Evolutionary conservation across 2,329 filamentous ascomycete species (phyloP), one percentile per base, ranked within the genome.

Genomic region (Hypoxylon sp.): DNA sequence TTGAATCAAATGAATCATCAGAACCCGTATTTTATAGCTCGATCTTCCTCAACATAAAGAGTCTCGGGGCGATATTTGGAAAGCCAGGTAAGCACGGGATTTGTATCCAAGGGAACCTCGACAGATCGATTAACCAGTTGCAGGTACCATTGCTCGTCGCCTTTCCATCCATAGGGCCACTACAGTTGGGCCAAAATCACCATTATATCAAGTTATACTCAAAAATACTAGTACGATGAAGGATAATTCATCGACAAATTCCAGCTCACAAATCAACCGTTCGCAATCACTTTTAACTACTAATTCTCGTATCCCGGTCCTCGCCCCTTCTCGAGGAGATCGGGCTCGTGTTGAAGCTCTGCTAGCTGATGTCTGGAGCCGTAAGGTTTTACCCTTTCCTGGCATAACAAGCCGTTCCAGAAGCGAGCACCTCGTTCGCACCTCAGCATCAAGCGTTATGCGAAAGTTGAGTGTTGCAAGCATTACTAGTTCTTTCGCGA

Each of bases 381-480:
- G 90, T 55, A 92, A 97, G 62, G 80, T 89, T 17, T 81, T 98
- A 46, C 94, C 94, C 0, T 96, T 92, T 76, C 94, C 94, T 14
- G 94, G 94, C 1, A 94, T 97, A 88, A 87, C 87, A 33, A 84
- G 79, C 80, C 79, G 90, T 81, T 79, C 88, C 78, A 79, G 89
- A 82, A 81, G 92, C 74, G 88, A 97, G 74, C 89, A 92, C 75
- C 83, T 93, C 3, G 90, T 96, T 51, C 87, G 92, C 55, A 88
- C 88, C 44, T 94, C 92, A n/a, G 92, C 94, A 11, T 94, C 93
- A 37, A 92, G 92, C 0, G 88, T 97, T 76, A 97, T 97, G 83
- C 88, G 94, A 58, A 97, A 94, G 78, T 86, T 98, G 70, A 97
- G 93, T 79, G 91, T 93, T 75, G 91, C 91, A 53, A 94, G 91